These are phyloP conservation scores for Podaxis sp. DNA, from an alignment of 768 basidiomycete species.

Conservation along the genomic window DNA sequence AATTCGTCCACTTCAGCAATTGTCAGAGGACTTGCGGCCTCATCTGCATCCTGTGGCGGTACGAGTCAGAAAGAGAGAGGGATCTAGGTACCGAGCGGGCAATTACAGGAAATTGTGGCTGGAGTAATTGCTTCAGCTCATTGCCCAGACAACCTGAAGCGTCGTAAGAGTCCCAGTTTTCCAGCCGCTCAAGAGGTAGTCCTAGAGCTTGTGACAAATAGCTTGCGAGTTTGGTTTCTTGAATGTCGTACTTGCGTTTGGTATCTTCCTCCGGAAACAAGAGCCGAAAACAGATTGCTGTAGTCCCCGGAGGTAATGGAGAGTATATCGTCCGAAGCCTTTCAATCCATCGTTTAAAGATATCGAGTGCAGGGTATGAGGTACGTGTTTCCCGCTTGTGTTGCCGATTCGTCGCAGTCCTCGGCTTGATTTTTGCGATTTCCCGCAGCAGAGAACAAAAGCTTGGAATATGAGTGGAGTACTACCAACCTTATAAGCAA, in stretches of 20 bases:
- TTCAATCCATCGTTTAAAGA: slow-evolving; percentile 41
- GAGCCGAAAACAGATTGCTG: slow-evolving; percentile 60
- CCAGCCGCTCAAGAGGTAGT: slow-evolving; percentile 25
- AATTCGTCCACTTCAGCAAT: slow-evolving; percentile 56
- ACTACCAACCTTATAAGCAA: not conserved
- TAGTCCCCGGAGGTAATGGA: slow-evolving; percentile 49
- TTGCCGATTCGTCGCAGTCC: slow-evolving; percentile 16
- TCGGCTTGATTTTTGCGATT: slow-evolving; percentile 33
- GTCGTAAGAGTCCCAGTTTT: slow-evolving; percentile 36
- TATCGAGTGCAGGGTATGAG: slow-evolving; percentile 32
- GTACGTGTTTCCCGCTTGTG: slow-evolving; percentile 13
- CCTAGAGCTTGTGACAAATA: slow-evolving; percentile 48
- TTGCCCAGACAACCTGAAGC: slow-evolving; percentile 66
- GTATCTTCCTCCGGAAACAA: slow-evolving; percentile 84
- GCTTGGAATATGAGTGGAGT: slow-evolving; percentile 21
- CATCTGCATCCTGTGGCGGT: slow-evolving; percentile 21
- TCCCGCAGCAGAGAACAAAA: slow-evolving; percentile 47
- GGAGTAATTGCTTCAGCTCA: slow-evolving; percentile 49
- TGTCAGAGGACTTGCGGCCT: slow-evolving; percentile 31
- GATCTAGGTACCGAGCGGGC: not conserved
- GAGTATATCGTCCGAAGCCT: slow-evolving; percentile 36
- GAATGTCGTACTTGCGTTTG: slow-evolving; percentile 65
- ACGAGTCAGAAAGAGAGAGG: not conserved
- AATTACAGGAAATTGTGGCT: slow-evolving; percentile 35
- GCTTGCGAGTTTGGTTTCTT: slow-evolving; percentile 56